Percentiles rank a stretch among this genome's conserved stretches.
Evolutionary conservation across 306 rosid species (phyloP).

Genomic region (Begonia peltatifolia): DNA sequence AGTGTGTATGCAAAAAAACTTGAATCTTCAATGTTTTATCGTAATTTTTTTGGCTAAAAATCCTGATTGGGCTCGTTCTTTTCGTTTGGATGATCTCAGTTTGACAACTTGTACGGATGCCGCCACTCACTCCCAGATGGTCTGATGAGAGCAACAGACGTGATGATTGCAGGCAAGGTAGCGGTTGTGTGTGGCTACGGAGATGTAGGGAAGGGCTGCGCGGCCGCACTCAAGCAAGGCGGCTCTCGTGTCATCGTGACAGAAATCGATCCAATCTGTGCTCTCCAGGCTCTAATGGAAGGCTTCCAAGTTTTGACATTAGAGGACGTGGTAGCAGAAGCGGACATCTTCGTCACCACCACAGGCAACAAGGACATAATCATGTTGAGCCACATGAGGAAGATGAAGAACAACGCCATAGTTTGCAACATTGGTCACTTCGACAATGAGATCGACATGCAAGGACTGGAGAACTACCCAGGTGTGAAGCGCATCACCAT

Average conservation of each 20-base stretch:
- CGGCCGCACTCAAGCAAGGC: constrained; percentile 80
- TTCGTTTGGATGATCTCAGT: constrained; percentile 27
- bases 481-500: constrained; percentile 79
- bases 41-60: no score
- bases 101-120: constrained; percentile 94
- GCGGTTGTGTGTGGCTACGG: constrained; percentile 79
- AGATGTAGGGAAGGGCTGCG: constrained; percentile 99
- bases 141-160: constrained; percentile 93
- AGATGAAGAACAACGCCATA: constrained; percentile 96
- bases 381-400: constrained; percentile 69
- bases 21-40: no score
- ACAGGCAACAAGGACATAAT: constrained; percentile 98
- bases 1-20: no score
- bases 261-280: constrained; percentile 94
- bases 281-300: constrained; percentile 95
- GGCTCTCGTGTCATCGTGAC: constrained; percentile 90
- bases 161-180: constrained; percentile 96
- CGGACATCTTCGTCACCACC: constrained; percentile 87
- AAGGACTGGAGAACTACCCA: constrained; percentile 61
- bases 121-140: constrained; percentile 99
- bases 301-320: constrained; percentile 69
- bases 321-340: constrained; percentile 39
- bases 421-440: constrained; percentile 97
- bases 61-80: not conserved
- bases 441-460: constrained; percentile 90